Evolutionary conservation across 371 early-diverging fungal genomes (phyloP).

Genomic region (Saksenaea vasiformis): DNA sequence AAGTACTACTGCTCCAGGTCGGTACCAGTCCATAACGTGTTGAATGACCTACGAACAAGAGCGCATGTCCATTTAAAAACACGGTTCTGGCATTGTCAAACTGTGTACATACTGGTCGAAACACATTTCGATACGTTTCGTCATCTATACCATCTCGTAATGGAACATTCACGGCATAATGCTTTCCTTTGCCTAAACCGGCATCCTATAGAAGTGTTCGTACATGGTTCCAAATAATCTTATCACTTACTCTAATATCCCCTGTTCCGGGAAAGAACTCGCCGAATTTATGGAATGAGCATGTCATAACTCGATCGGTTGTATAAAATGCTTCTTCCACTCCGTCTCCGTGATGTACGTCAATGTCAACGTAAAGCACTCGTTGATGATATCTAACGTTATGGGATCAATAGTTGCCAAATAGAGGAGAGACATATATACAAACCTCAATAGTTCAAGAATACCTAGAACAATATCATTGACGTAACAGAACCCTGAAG

Average conservation of each 20-base stretch:
- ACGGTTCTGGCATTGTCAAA: not conserved
- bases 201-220: slow-evolving; percentile 48
- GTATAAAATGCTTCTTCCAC: slow-evolving; percentile 98
- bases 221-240: not conserved
- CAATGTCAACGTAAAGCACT: slow-evolving; percentile 97
- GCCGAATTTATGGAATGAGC: slow-evolving; percentile 96
- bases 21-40: slow-evolving; percentile 85
- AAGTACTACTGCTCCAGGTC: slow-evolving; percentile 93
- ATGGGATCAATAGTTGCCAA: slow-evolving; percentile 90
- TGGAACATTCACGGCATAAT: slow-evolving; percentile 92
- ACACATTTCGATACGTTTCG: slow-evolving; percentile 75
- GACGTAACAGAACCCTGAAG: slow-evolving; percentile 97
- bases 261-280: slow-evolving; percentile 97
- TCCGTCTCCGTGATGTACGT: slow-evolving; percentile 98
- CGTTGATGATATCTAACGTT: slow-evolving; percentile 74
- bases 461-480: slow-evolving; percentile 97
- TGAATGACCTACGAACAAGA: slow-evolving; percentile 17
- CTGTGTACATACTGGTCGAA: slow-evolving; percentile 59
- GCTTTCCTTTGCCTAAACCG: slow-evolving; percentile 71
- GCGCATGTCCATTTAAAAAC: not conserved
- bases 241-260: slow-evolving; percentile 33
- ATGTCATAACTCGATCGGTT: slow-evolving; percentile 96
- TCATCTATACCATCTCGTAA: slow-evolving; percentile 95
- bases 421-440: not conserved
- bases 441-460: slow-evolving; percentile 78